Base-by-base conservation (phyloP, 1,139 yeast species). In the Casaregolazyma lundiana region DNA sequence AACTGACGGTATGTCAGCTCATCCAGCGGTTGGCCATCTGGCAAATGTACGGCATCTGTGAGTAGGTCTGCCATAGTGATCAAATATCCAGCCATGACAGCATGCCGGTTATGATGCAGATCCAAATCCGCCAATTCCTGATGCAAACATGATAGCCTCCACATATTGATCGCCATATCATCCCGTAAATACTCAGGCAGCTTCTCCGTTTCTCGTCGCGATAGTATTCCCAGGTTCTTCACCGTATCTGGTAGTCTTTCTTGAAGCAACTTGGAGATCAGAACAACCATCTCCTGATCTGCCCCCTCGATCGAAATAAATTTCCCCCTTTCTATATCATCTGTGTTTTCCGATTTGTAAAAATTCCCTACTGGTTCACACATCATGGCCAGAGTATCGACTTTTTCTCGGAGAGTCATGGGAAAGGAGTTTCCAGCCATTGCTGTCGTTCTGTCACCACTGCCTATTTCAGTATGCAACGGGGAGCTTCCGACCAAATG, bases 271-370 rank as follows among this genome's bases (percentile, higher is more conserved):
- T 48, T 44, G 30, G 51, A 44, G 6, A 59, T 45, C 21, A 47
- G 41, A 24, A 48, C 38, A 9, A 56, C 53, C 49, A 56, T 44
- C 17, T 49, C 56, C 22, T 45, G 47, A 39, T 59, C 61, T 8
- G 45, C 49, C 9, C 63, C 63, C 26, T 61, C 65, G 9, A 60
- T 51, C 8, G 65, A 59, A 26, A 60, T 50, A 18, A 58, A 51
- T 41, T 42, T 48, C 22, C 53, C 43, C 24, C 48, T 19, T 22
- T 36, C 16, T 9, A 29, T 15, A 24, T 41, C 45, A 42, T 35
- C 46, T 47, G 18, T 47, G 45, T 35, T 50, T 41, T 43, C 42
- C 41, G 43, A 40, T 32, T 35, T 22, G 17, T 40, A 40, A 32
- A 30, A 40, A 18, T 26, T 29, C 9, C 43, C 35, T 13, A 52